Conservation (phyloP, 2,329 filamentous ascomycete genomes). For the Arthrobotrys iridis region DNA sequence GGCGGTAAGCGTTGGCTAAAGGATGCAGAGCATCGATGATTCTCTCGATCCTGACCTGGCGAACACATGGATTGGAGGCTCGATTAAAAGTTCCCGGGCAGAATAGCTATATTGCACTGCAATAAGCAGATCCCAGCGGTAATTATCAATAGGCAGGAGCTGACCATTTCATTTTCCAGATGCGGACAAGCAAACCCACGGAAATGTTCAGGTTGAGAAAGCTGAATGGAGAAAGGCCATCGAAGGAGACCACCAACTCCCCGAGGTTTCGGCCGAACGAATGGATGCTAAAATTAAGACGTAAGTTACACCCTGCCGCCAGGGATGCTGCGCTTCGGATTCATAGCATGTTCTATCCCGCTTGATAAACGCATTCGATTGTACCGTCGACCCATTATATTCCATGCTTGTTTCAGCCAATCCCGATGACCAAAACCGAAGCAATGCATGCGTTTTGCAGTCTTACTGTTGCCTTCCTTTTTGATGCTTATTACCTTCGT, state of each 20-base stretch:
- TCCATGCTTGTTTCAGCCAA: conserved; percentile 6
- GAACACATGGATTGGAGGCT: conserved; percentile 21
- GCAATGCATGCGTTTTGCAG: conserved; percentile 1
- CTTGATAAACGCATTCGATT: conserved; percentile 25
- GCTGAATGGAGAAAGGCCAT: conserved; percentile 27
- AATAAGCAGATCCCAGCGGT: conserved; percentile 5
- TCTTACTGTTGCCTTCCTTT: conserved; percentile 19
- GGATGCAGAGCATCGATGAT: background rate
- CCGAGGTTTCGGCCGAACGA: conserved; percentile 44
- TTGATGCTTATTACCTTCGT: conserved; percentile 1
- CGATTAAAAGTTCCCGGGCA: conserved; percentile 9
- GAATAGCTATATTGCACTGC: background rate
- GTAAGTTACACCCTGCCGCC: conserved; percentile 8
- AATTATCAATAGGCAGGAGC: background rate
- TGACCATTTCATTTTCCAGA: background rate
- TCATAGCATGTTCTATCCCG: conserved; percentile 9
- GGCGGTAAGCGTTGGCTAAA: conserved; percentile 31
- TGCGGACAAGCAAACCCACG: conserved; percentile 13
- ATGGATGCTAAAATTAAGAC: conserved; percentile 32
- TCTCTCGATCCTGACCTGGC: background rate
- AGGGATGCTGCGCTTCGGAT: conserved; percentile 27
- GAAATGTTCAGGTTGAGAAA: conserved; percentile 29
- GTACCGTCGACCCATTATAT: conserved; percentile 28
- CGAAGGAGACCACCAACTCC: conserved; percentile 28
- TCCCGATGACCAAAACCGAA: background rate